Percentiles rank a stretch among this genome's conserved stretches.
Evolutionary conservation across 208 protist genomes (phyloP).

Genomic region (Leishmania tarentolae): DNA sequence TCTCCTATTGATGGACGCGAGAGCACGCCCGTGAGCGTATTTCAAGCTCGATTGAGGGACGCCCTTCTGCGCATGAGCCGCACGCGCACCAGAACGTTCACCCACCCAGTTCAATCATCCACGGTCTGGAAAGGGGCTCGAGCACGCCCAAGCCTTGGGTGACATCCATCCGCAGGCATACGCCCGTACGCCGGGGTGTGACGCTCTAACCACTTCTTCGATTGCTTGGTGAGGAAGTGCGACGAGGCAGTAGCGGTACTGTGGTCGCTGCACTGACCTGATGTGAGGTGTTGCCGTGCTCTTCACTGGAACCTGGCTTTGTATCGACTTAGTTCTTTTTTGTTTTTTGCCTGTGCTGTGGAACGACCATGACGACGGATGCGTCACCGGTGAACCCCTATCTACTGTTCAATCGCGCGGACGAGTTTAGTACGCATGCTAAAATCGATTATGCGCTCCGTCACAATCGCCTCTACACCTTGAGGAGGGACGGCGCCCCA

Average conservation of each 20-base stretch:
- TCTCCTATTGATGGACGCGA: neutral
- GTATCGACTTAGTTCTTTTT: neutral
- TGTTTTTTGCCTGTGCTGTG: neutral
- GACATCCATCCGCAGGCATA: neutral
- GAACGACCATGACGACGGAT: conserved; percentile 56
- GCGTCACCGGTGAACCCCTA: conserved; percentile 80
- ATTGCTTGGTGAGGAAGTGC: neutral
- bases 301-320: neutral
- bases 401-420: conserved; percentile 60
- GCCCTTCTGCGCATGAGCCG: neutral
- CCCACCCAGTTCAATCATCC: neutral
- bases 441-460: conserved; percentile 77
- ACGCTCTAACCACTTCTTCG: neutral
- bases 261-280: neutral
- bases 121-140: neutral
- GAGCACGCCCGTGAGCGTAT: neutral
- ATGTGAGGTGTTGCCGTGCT: neutral
- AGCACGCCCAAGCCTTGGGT: neutral
- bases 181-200: neutral
- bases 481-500: conserved; percentile 4
- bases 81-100: neutral
- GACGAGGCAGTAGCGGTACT: neutral
- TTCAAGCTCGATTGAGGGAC: neutral
- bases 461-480: conserved; percentile 26
- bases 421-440: conserved; percentile 66